Evolutionary conservation across 495 filamentous ascomycete genomes (phyloP), one percentile per base, ranked within the genome.

Genomic region (Pyrenopolyporus hunteri): DNA sequence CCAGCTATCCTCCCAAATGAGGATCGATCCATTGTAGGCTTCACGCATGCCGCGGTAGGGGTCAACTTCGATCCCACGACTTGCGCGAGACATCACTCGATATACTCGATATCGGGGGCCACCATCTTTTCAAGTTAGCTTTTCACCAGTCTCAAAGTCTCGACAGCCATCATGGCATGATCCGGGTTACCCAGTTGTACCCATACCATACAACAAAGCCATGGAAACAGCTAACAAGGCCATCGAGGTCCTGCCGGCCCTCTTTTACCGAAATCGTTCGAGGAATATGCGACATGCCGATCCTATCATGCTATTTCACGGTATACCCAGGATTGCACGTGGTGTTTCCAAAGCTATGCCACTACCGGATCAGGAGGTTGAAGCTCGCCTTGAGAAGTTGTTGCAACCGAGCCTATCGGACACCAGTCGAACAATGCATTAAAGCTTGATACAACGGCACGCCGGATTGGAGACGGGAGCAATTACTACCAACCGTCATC

Each of bases 321-420:
- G 11, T 45, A 50, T 50, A 11, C n/a, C 2, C 23, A 33, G 8
- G 44, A 44, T 50, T 25, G 6, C 6, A 32, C 17, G 29, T 45
- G 19, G n/a, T 35, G 17, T 55, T 55, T 49, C 32, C 28, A 14
- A n/a, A 10, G 40, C 10, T 40, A 35, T 31, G 5, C 20, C 22
- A 45, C 22, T 36, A 20, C 17, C 45, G 11, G 22, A 52, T 32
- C 59, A 51, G 45, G 31, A 39, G 42, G 40, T 57, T 28, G 39
- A 53, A 31, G 13, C 8, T 50, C 42, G 36, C 50, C 54, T 44
- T 40, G 25, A 55, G 51, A 55, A 44, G 32, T 35, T n/a, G 19
- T 28, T 35, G 42, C 28, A 58, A 25, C 35, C 51, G 36, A 59
- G 9, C 61, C 61, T 57, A 64, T 63, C 46, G 47, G 49, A 55